Evolutionary conservation across 805 yeast genomes (phyloP), one percentile per base, ranked within the genome.

Genomic region (Saccharomycopsis schoenii): DNA sequence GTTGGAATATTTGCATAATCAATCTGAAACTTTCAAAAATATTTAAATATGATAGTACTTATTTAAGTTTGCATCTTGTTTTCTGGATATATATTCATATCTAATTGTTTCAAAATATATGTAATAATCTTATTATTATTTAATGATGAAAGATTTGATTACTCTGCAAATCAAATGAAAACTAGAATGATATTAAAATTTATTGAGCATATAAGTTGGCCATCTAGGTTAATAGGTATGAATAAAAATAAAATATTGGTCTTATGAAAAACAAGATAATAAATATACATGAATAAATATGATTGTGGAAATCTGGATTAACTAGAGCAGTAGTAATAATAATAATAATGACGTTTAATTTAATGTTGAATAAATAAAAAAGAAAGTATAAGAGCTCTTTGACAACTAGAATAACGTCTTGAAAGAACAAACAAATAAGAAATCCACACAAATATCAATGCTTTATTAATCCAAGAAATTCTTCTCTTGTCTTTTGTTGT

Each of bases 401-500:
- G n/a, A n/a, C n/a, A n/a, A n/a, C n/a, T n/a, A n/a, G n/a, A 19
- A 14, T 8, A 42, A 19, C 40, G 57, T 8, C 2, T 11, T 39
- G n/a, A 37, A 39, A 21, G 2, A 17, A 40, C 3, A 21, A 40
- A n/a, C 39, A 39, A 56, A 19, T 37, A 40, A 6, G 4, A 2
- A 24, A 37, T 2, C 12, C 5, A 2, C 10, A 39, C 47, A 24
- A 41, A 15, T 40, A 9, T 29, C 43, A 62, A 17, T 63, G 60
- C 42, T 47, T 62, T 5, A 63, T 59, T 57, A 63, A 63, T 12
- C 64, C 61, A 34, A 94, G 80, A 69, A 94, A 94, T 74, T 94
- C 99, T 70, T 94, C 99, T 70, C 99, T 83, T 1, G 99, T 94
- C 78, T 89, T 90, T 72, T 92, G 97, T 52, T 90, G 90, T 60